Percentiles rank a stretch among this genome's conserved stretches.
Conservation (phyloP, 768 basidiomycete genomes). For the Saitozyma sp. region DNA sequence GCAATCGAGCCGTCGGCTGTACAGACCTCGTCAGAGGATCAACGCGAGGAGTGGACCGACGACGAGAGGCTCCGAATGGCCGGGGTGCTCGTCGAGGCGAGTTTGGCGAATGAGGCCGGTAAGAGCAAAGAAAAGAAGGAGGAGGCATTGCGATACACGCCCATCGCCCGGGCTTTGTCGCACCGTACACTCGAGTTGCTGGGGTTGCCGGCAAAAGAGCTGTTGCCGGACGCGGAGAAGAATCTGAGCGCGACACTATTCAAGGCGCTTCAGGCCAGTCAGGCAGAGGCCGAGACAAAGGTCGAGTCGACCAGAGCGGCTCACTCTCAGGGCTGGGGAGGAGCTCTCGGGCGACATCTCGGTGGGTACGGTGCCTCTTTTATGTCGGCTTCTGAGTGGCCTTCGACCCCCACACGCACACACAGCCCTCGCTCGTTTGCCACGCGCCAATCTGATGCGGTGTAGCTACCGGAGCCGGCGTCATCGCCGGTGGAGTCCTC, state of each 20-base stretch:
- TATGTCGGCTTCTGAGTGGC: background rate
- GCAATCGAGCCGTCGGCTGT: constrained; percentile 17
- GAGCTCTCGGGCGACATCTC: constrained; percentile 45
- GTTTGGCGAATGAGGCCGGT: constrained; percentile 31
- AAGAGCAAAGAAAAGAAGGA: constrained; percentile 26
- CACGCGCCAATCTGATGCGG: too few species aligned
- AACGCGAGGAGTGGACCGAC: constrained; percentile 26
- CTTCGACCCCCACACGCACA: too few species aligned
- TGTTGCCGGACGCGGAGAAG: constrained; percentile 40
- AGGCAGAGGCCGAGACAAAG: constrained; percentile 30
- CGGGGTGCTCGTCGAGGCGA: constrained; percentile 36
- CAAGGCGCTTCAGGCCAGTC: constrained; percentile 36
- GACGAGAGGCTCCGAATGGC: constrained; percentile 30
- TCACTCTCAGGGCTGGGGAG: constrained; percentile 54
- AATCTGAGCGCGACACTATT: constrained; percentile 41
- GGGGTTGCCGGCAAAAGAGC: constrained; percentile 21
- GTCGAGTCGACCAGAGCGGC: constrained; percentile 38
- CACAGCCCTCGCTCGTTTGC: too few species aligned
- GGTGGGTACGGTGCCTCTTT: constrained; percentile 22
- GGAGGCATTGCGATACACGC: constrained; percentile 42
- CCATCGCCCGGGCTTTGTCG: constrained; percentile 31
- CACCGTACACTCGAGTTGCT: constrained; percentile 37
- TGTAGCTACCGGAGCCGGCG: constrained; percentile 53
- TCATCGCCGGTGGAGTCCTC: constrained; percentile 53
- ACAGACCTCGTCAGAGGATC: constrained; percentile 19